A percentile compares a stretch with the other conserved stretches of the same genome.
These are phyloP conservation scores for Lycium barbarum DNA, from an alignment of 257 asterid species.

Conservation along the genomic window DNA sequence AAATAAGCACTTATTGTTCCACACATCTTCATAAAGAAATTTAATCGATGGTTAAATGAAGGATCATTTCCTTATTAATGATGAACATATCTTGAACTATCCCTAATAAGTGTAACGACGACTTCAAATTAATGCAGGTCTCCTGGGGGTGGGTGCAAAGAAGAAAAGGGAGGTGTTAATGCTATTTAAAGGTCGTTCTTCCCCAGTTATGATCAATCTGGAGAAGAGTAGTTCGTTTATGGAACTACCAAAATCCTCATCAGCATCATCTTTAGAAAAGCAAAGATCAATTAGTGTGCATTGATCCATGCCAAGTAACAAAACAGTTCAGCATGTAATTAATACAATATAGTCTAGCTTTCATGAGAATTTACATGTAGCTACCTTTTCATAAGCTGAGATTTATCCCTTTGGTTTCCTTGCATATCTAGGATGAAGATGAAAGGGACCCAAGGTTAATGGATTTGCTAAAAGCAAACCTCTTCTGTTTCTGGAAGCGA, in stretches of 20 bases:
- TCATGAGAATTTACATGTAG: not conserved
- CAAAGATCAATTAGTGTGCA: not conserved
- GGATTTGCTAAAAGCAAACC: slow-evolving; percentile 34
- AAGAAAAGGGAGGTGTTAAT: slow-evolving; percentile 5
- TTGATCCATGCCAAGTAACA: not conserved
- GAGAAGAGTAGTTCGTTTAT: not conserved
- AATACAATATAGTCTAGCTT: not conserved
- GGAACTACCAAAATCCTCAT: slow-evolving; percentile 15
- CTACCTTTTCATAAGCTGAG: not conserved
- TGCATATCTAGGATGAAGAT: slow-evolving; percentile 29
- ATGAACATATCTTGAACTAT: not conserved
- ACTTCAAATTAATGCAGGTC: slow-evolving; percentile 14
- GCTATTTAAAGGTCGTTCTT: slow-evolving; percentile 20
- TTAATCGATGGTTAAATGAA: not conserved
- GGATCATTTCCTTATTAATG: slow-evolving; percentile 3
- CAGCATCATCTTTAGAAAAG: slow-evolving; percentile 1
- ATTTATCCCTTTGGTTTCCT: slow-evolving; percentile 23
- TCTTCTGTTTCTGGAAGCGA: slow-evolving; percentile 44
- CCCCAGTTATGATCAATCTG: not conserved
- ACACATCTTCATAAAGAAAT: not conserved
- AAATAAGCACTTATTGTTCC: slow-evolving; percentile 21
- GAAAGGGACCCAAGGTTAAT: slow-evolving; percentile 12
- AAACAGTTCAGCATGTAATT: slow-evolving; percentile 20
- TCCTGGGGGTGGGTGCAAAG: not conserved
- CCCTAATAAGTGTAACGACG: slow-evolving; percentile 13